A percentile compares a stretch with the other conserved stretches of the same genome.
Evolutionary conservation across 75 land plant species (phyloP).

Genomic region (Selaginella moellendorffii): DNA sequence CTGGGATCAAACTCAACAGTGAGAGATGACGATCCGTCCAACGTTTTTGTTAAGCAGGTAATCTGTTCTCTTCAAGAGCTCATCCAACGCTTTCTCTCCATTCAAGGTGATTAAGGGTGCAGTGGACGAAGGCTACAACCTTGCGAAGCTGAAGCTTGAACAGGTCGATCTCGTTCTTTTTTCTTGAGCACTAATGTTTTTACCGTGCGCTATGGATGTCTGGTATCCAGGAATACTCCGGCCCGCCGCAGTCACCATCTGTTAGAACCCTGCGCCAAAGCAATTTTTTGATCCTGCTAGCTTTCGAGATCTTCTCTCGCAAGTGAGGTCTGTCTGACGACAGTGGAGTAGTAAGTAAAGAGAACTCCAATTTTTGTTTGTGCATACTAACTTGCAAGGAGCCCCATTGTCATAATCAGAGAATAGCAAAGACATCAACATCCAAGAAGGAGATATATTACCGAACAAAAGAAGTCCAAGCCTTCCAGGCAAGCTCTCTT

Average conservation of each 20-base stretch:
- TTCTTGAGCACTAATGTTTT: not conserved
- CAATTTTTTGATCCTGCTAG: constrained; percentile 15
- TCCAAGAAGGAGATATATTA: no score
- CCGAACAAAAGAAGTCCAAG: no score
- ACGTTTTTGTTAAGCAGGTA: constrained; percentile 18
- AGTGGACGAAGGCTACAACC: constrained; percentile 16
- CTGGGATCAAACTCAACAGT: not conserved
- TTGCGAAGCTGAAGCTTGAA: constrained; percentile 18
- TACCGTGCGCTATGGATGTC: not conserved
- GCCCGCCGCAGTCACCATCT: constrained; percentile 11
- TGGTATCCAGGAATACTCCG: constrained; percentile 10
- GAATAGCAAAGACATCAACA: no score
- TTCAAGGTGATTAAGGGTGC: constrained; percentile 16
- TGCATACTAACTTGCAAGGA: no score
- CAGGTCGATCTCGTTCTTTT: constrained; percentile 12
- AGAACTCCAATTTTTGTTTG: no score
- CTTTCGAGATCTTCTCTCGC: no score
- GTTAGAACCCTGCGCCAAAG: constrained; percentile 18
- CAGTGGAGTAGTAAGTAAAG: no score
- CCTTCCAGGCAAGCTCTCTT: no score
- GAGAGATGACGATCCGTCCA: constrained; percentile 16
- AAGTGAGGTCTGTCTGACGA: no score
- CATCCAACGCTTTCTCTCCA: not conserved
- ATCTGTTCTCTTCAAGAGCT: not conserved
- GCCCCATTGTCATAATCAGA: no score